Conservation (phyloP, 2,329 filamentous ascomycete genomes). For the Gliomastix tumulicola region DNA sequence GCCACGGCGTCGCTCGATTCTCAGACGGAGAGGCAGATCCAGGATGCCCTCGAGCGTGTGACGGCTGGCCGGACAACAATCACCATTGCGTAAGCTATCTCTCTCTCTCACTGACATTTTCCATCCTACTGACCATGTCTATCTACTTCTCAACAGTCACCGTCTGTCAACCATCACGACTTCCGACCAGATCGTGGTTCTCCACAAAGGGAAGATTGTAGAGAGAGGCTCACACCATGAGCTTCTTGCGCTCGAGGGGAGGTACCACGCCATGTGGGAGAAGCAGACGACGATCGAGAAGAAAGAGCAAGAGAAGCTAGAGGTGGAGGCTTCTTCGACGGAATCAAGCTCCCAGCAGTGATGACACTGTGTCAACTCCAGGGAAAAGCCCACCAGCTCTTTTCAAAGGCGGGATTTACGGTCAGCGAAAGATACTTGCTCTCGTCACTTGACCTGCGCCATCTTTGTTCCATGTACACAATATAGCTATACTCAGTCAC, state of each 20-base stretch:
- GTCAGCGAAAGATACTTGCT: too few species aligned
- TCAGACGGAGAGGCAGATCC: constrained; percentile 51
- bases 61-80: constrained; percentile 43
- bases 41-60: constrained; percentile 41
- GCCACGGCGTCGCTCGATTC: constrained; percentile 64
- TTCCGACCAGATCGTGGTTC: constrained; percentile 47
- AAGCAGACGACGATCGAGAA: constrained; percentile 38
- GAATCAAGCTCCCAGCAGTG: background rate
- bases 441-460: too few species aligned
- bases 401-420: too few species aligned
- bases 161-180: constrained; percentile 50
- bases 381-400: too few species aligned
- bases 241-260: constrained; percentile 34
- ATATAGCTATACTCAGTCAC: too few species aligned
- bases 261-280: constrained; percentile 46
- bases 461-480: too few species aligned
- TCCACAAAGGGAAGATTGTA: constrained; percentile 41
- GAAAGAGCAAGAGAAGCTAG: constrained; percentile 20
- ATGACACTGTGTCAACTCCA: too few species aligned
- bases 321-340: constrained; percentile 7
- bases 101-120: too few species aligned
- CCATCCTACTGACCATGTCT: background rate
- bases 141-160: constrained; percentile 26
- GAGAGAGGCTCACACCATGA: constrained; percentile 43
- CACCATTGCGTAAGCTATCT: constrained; percentile 36